These are phyloP conservation scores for Knufia fluminis DNA, from an alignment of 2,329 filamentous ascomycete genomes.

Conservation along the genomic window DNA sequence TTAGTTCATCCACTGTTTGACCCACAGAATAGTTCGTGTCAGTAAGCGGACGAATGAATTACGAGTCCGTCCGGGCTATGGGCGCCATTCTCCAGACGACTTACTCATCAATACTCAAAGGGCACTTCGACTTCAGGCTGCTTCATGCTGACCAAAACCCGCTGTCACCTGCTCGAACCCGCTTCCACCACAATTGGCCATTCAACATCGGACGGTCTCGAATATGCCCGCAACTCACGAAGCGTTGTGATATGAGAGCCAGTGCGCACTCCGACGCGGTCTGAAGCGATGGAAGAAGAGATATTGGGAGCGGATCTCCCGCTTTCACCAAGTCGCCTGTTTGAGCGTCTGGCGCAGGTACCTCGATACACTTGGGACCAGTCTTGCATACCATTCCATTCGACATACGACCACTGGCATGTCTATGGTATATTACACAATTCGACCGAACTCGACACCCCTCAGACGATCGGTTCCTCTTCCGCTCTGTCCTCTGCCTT, in stretches of 20 bases:
- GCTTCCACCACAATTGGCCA: no score
- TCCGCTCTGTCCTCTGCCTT: slow-evolving; percentile 28
- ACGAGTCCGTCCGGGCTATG: no score
- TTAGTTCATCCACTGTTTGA: no score
- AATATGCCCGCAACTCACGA: neutral
- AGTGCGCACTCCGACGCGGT: slow-evolving; percentile 8
- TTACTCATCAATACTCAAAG: no score
- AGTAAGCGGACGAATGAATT: no score
- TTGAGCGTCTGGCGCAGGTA: slow-evolving; percentile 63
- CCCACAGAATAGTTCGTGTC: no score
- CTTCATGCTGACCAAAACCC: no score
- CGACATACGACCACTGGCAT: slow-evolving; percentile 81
- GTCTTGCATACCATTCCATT: slow-evolving; percentile 38
- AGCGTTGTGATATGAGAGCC: slow-evolving; percentile 9
- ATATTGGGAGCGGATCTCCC: slow-evolving; percentile 39
- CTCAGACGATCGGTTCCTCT: slow-evolving; percentile 40
- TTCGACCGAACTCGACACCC: slow-evolving; percentile 36
- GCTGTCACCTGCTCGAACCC: no score
- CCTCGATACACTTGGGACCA: slow-evolving; percentile 72
- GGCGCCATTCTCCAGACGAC: no score
- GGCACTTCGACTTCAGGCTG: no score
- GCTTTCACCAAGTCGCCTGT: slow-evolving; percentile 56
- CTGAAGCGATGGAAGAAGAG: slow-evolving; percentile 16
- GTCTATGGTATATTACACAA: slow-evolving; percentile 53
- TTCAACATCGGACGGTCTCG: neutral